Percentiles rank a stretch among this genome's conserved stretches.
These are phyloP conservation scores for Pleurotus djamor DNA, from an alignment of 768 basidiomycete species.

Conservation along the genomic window DNA sequence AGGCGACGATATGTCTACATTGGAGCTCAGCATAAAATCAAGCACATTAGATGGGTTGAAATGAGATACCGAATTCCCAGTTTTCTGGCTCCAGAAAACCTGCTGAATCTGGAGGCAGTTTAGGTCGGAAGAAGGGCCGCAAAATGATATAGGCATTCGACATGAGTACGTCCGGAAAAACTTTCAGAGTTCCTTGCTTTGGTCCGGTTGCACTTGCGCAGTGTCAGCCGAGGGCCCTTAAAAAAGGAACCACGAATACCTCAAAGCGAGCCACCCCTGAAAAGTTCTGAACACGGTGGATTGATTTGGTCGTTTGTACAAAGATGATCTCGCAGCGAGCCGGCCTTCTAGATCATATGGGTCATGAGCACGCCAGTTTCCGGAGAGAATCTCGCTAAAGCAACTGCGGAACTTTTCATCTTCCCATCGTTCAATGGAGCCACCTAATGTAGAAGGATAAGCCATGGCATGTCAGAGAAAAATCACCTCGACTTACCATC, in stretches of 20 bases:
- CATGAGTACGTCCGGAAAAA: constrained; percentile 54
- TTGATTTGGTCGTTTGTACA: constrained; percentile 43
- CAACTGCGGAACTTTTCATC: constrained; percentile 44
- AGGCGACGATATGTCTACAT: constrained; percentile 32
- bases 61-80: constrained; percentile 34
- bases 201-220: constrained; percentile 47
- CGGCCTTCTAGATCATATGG: constrained; percentile 51
- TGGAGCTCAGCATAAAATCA: not conserved
- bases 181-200: constrained; percentile 52
- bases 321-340: constrained; percentile 45
- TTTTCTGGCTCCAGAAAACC: constrained; percentile 36
- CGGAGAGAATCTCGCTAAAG: constrained; percentile 48
- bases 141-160: constrained; percentile 62
- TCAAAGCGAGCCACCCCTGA: constrained; percentile 61
- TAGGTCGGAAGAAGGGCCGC: constrained; percentile 62
- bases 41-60: not conserved
- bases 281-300: constrained; percentile 44
- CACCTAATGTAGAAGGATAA: constrained; percentile 35
- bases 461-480: constrained; percentile 8
- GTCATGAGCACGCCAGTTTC: constrained; percentile 52
- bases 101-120: constrained; percentile 26
- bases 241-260: constrained; percentile 27
- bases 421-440: constrained; percentile 63
- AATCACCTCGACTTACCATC: constrained; percentile 17
- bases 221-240: not conserved